A percentile compares a stretch with the other conserved stretches of the same genome.
Evolutionary conservation across 2,329 filamentous ascomycete species (phyloP).

Genomic region (Exophiala viscosa): DNA sequence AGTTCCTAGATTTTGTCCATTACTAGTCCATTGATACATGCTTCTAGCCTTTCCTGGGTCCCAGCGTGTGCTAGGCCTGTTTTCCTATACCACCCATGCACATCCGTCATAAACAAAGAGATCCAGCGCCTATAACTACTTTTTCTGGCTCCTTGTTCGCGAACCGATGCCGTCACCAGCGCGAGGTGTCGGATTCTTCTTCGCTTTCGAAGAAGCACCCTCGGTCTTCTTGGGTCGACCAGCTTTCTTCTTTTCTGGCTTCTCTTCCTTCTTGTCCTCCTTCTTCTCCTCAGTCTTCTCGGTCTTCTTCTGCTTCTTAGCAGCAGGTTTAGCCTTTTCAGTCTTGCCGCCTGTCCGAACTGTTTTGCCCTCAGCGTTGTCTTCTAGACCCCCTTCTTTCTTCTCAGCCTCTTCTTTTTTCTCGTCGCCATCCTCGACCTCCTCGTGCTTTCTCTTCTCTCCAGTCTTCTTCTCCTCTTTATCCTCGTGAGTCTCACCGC

Average conservation of each 20-base stretch:
- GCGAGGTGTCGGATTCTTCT: slow-evolving; percentile 21
- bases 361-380: slow-evolving; percentile 43
- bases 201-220: slow-evolving; percentile 29
- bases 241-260: slow-evolving; percentile 27
- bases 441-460: slow-evolving; percentile 38
- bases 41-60: no score
- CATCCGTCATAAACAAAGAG: neutral
- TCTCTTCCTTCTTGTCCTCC: slow-evolving; percentile 29
- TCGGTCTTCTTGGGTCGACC: slow-evolving; percentile 41
- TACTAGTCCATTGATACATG: no score
- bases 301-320: slow-evolving; percentile 23
- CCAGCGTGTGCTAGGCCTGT: no score
- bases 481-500: slow-evolving; percentile 31
- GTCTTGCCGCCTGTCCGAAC: slow-evolving; percentile 22
- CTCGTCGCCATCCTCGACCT: slow-evolving; percentile 38
- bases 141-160: slow-evolving; percentile 21
- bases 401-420: slow-evolving; percentile 12
- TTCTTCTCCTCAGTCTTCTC: slow-evolving; percentile 32
- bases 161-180: slow-evolving; percentile 20
- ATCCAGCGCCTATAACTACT: neutral
- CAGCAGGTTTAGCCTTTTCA: neutral
- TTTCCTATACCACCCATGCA: no score
- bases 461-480: slow-evolving; percentile 34
- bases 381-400: slow-evolving; percentile 21
- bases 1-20: no score